Evolutionary conservation across 768 basidiomycete species (phyloP).

Genomic region (Rhodotorula taiwanensis): DNA sequence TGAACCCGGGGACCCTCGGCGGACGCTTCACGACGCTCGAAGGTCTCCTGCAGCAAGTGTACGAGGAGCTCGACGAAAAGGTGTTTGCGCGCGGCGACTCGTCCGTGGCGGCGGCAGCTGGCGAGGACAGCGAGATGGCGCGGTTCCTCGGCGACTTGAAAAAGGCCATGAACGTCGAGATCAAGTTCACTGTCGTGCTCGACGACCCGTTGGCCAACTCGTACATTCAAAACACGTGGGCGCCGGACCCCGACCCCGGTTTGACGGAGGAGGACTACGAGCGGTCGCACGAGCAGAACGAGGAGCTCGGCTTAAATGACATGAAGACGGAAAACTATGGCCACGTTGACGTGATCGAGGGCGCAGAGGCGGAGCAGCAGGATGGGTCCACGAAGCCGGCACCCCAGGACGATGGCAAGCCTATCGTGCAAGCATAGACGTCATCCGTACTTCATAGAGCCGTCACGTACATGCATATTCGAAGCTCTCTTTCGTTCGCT

Average conservation of each 20-base stretch:
- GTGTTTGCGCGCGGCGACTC: slow-evolving; percentile 66
- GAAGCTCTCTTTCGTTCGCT: no score
- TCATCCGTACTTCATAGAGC: background rate
- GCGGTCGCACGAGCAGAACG: slow-evolving; percentile 81
- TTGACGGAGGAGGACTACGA: slow-evolving; percentile 79
- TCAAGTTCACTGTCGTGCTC: slow-evolving; percentile 81
- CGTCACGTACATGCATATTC: no score
- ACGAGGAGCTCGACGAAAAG: slow-evolving; percentile 88
- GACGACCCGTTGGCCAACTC: slow-evolving; percentile 95
- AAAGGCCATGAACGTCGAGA: slow-evolving; percentile 66
- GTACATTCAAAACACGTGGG: slow-evolving; percentile 92
- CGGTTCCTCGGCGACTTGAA: slow-evolving; percentile 70
- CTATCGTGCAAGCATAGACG: background rate
- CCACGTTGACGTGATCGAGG: background rate
- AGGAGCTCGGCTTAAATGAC: slow-evolving; percentile 68
- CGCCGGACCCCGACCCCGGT: slow-evolving; percentile 92
- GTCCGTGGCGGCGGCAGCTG: slow-evolving; percentile 24
- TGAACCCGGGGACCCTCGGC: slow-evolving; percentile 88
- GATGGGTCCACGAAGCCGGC: background rate
- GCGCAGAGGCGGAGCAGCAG: background rate
- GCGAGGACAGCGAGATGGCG: slow-evolving; percentile 58
- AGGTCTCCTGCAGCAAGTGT: slow-evolving; percentile 86
- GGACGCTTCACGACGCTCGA: slow-evolving; percentile 97
- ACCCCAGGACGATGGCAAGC: background rate
- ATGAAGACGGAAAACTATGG: slow-evolving; percentile 31